A percentile compares a stretch with the other conserved stretches of the same genome.
These are phyloP conservation scores for Leishmania major DNA, from an alignment of 208 protist species.

Conservation along the genomic window DNA sequence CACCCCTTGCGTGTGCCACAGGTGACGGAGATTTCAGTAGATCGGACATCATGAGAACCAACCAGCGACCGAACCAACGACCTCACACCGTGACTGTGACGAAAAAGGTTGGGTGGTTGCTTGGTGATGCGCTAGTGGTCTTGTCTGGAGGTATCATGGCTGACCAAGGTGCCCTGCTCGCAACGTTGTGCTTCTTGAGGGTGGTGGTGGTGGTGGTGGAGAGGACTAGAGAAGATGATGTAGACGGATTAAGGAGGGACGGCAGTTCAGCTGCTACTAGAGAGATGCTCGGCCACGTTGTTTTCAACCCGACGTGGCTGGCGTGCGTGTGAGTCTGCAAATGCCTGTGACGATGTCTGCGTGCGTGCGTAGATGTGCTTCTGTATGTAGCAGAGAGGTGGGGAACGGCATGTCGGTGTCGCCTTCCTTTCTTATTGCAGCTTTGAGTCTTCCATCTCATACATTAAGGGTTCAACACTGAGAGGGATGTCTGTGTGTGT, in stretches of 20 bases:
- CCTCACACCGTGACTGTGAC: background rate
- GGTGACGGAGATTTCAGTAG: background rate
- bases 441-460: constrained; percentile 59
- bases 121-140: background rate
- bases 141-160: background rate
- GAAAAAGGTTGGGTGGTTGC: background rate
- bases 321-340: background rate
- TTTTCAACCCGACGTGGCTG: background rate
- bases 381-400: background rate
- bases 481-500: constrained; percentile 4
- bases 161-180: background rate
- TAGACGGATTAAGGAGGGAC: background rate
- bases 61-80: background rate
- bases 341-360: background rate
- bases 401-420: background rate
- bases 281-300: background rate
- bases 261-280: background rate
- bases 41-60: background rate
- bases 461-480: constrained; percentile 71
- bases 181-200: background rate
- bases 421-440: background rate
- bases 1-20: background rate
- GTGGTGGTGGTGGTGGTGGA: background rate
- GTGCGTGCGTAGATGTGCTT: background rate
- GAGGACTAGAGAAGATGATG: background rate